Evolutionary conservation across 352 stramenopile genomes (phyloP).

Genomic region (Globisporangium nunn): DNA sequence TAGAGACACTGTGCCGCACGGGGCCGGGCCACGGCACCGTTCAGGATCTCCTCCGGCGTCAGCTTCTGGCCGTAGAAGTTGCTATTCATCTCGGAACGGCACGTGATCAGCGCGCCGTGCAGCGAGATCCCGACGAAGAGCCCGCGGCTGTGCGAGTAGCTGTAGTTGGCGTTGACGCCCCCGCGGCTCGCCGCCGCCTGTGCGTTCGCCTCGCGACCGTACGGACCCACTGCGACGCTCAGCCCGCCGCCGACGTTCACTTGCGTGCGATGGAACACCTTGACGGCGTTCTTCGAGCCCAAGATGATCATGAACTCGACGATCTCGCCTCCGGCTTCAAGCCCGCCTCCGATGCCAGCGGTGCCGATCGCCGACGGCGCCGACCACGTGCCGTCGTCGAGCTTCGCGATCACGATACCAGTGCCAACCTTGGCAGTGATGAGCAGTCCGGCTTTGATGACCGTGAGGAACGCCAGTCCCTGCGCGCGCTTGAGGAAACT

Average conservation of each 20-base stretch:
- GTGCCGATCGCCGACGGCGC: constrained; percentile 92
- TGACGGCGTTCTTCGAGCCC: constrained; percentile 87
- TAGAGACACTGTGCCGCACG: constrained; percentile 71
- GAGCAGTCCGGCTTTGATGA: constrained; percentile 79
- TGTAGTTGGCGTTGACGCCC: constrained; percentile 89
- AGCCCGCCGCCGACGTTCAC: constrained; percentile 91
- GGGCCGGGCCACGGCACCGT: constrained; percentile 41
- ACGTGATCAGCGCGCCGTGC: constrained; percentile 89
- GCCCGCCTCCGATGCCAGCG: constrained; percentile 79
- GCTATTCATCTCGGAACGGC: constrained; percentile 89
- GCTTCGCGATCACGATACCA: constrained; percentile 87
- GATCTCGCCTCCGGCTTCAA: constrained; percentile 87
- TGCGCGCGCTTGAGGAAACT: constrained; percentile 77
- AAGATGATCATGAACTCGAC: constrained; percentile 94
- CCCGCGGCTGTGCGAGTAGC: constrained; percentile 90
- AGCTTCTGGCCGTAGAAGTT: constrained; percentile 91
- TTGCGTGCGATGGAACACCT: constrained; percentile 86
- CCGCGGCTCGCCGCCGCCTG: constrained; percentile 73
- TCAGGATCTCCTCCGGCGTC: constrained; percentile 73
- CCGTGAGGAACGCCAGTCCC: constrained; percentile 79
- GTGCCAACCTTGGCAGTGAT: constrained; percentile 79
- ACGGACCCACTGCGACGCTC: constrained; percentile 86
- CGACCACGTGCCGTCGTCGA: constrained; percentile 84
- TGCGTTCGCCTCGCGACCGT: constrained; percentile 77
- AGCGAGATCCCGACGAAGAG: constrained; percentile 92